Base-by-base conservation (phyloP, 768 basidiomycete species). In the Auricularia heimuer region DNA sequence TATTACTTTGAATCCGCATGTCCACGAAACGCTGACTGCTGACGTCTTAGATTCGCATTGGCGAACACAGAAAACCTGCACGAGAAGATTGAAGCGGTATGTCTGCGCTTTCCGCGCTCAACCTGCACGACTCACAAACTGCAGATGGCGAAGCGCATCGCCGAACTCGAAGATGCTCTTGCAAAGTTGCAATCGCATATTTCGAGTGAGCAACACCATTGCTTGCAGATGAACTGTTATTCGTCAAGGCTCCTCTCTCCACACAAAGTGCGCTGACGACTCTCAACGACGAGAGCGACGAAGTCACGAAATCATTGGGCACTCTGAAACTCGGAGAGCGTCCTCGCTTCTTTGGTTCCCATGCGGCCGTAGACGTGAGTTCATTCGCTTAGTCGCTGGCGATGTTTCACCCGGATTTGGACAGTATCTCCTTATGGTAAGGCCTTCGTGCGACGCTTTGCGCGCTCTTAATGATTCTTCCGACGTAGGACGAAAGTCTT, bases 101-200 rank as follows among this genome's bases (percentile, higher is more conserved):
- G 56, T 14, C 47, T 12, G 11, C 47, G 47, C 10, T 21, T 6
- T 21, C 21, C 21, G 11, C 14, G 11, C 7, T 16, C 18, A 18
- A 29, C 29, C 29, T 29, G 29, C 29, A 29, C 29, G 29, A 29
- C 34, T 18, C 18, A 12, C 11, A 4, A 51, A n/a, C 21, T 35
- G 29, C 29, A 60, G 56, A 60, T 60, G 56, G 34, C 24, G 16
- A 29, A 6, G 24, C 24, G 34, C 10, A 60, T 60, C 29, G 24
- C 21, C 1, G 85, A 90, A 62, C 81, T 92, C 33, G 90, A 92
- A 70, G 90, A 92, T 69, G 83, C 77, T 7, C 75, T 92, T 34
- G 81, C 87, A 34, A 69, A 76, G 1, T 82, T 86, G 0, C 88
- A 92, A 68, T 73, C 79, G 8, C 24, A 60, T 8, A 11, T 87